Conservation (phyloP, 176 grass and related monocot genomes). For the Musa itinerans region DNA sequence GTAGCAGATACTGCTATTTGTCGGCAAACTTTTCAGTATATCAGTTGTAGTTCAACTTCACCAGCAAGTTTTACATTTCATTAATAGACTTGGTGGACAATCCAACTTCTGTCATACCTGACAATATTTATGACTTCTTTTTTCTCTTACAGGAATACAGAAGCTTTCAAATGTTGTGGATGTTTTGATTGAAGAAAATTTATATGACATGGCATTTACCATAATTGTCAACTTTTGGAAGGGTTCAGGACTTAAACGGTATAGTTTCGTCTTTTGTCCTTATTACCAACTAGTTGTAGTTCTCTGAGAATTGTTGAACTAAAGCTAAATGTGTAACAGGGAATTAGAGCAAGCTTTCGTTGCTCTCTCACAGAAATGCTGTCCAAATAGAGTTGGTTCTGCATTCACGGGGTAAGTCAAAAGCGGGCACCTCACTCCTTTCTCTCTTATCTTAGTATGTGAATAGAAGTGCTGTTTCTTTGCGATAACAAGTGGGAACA, state of each 20-base stretch:
- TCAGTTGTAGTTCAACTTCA: background rate
- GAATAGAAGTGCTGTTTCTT: background rate
- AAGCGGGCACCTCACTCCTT: constrained; percentile 16
- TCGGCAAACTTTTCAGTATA: background rate
- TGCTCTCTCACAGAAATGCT: constrained; percentile 68
- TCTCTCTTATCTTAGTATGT: background rate
- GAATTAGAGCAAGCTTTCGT: constrained; percentile 79
- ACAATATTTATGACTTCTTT: background rate
- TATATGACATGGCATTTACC: constrained; percentile 76
- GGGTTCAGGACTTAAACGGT: constrained; percentile 75
- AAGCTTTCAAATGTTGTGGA: constrained; percentile 55
- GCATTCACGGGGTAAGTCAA: constrained; percentile 14
- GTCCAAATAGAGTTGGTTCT: constrained; percentile 38
- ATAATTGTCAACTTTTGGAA: constrained; percentile 84
- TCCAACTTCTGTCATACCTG: too few species aligned
- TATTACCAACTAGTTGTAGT: background rate
- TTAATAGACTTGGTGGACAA: background rate
- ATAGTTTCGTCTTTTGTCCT: constrained; percentile 12
- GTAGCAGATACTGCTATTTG: constrained; percentile 14
- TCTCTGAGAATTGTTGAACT: constrained; percentile 14
- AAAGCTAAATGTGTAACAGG: constrained; percentile 29
- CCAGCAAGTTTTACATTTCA: background rate
- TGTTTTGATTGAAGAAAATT: constrained; percentile 75
- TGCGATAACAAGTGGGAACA: background rate
- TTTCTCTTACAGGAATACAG: constrained; percentile 41